Evolutionary conservation across 805 yeast genomes (phyloP), one percentile per base, ranked within the genome.

Genomic region (Naumovozyma dairenensis): DNA sequence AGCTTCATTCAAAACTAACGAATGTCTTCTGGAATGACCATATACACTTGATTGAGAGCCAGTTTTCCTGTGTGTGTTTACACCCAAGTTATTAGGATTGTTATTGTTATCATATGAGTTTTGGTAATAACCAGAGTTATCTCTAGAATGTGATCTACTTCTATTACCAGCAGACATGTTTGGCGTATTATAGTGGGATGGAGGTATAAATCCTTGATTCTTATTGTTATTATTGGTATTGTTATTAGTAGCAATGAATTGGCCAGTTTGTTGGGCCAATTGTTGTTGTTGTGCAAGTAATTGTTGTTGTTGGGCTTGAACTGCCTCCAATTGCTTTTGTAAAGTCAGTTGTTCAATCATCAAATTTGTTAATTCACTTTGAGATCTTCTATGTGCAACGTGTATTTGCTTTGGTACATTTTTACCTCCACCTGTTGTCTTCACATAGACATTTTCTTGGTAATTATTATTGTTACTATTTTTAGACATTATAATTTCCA

Each of bases 341-440:
- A 92, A 68, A 21, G 66, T 77, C 55, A 81, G 74, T 53, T 82
- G 93, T 60, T 89, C 97, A 49, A 84, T 68, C 95, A 89, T 89
- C 44, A 89, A 66, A 35, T 80, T 81, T 2, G 97, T 89, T 55
- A 92, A 67, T 57, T 92, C 98, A 46, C 87, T 76, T n/a, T 96
- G 96, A 3, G 96, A 81, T 40, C 95, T 72, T 51, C 97, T 74
- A 52, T 92, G 97, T n/a, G 97, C 97, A 44, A 89, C 86, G 61
- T 86, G 93, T 39, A 92, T 67, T 40, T 74, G 74, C 45, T 71
- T 71, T 25, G 80, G 79, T 36, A 58, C 57, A 39, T 64, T 65
- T 26, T 56, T 62, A 13, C 57, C 59, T 16, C 65, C 62, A 21
- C 53, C 49, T 10, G 65, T 53, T 15, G 60, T 48, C 29, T 50